phyloP scores from a whole-genome alignment of 2,329 filamentous ascomycete species.

The Pseudogymnoascus sp. region DNA sequence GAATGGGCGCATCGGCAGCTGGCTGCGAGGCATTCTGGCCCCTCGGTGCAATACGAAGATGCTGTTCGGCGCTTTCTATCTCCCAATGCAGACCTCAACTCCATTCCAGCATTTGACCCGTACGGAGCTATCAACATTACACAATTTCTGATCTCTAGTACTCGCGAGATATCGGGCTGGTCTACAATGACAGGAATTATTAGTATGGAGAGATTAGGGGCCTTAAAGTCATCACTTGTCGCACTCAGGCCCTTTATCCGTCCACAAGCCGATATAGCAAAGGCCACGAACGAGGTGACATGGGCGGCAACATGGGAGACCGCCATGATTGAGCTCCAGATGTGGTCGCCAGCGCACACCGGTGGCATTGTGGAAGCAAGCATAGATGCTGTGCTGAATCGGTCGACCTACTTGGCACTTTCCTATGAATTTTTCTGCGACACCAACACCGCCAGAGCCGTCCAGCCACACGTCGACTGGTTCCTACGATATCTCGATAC shows the following conservation, averaged over 20 bases:
- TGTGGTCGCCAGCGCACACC: constrained; percentile 37
- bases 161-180: constrained; percentile 38
- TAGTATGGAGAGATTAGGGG: constrained; percentile 34
- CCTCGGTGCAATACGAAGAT: constrained; percentile 30
- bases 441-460: constrained; percentile 24
- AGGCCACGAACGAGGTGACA: constrained; percentile 16
- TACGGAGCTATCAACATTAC: constrained; percentile 38
- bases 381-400: constrained; percentile 31
- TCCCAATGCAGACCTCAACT: constrained; percentile 22
- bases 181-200: constrained; percentile 37
- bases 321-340: constrained; percentile 37
- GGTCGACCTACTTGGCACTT: constrained; percentile 29
- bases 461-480: constrained; percentile 35
- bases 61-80: constrained; percentile 34
- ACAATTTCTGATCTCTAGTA: constrained; percentile 37
- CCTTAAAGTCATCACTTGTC: constrained; percentile 31
- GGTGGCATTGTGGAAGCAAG: constrained; percentile 33
- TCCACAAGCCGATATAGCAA: constrained; percentile 10
- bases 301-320: constrained; percentile 36
- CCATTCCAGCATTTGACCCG: constrained; percentile 33
- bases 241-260: constrained; percentile 30
- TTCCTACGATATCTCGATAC: constrained; percentile 33
- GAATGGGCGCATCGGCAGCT: constrained; percentile 32
- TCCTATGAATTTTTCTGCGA: constrained; percentile 31
- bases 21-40: constrained; percentile 16